Evolutionary conservation across 1,139 yeast genomes (phyloP).

Genomic region (Yamadazyma trypodendri): DNA sequence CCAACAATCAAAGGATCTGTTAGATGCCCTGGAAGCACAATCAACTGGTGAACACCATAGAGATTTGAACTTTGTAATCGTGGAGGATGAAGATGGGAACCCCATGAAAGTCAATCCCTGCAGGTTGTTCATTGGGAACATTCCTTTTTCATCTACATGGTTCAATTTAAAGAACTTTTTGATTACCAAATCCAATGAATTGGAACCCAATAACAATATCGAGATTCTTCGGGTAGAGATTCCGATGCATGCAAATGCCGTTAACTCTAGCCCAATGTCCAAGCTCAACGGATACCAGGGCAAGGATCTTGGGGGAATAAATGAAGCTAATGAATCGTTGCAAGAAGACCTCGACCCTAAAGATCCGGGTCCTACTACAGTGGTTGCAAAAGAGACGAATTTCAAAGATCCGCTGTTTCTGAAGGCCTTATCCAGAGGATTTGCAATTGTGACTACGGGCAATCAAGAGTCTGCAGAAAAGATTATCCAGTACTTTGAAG

Average conservation of each 20-base stretch:
- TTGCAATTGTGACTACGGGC: slow-evolving; percentile 62
- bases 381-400: not conserved
- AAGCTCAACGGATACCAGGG: slow-evolving; percentile 4
- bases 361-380: not conserved
- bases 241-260: slow-evolving; percentile 37
- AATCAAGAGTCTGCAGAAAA: slow-evolving; percentile 48
- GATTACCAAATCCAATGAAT: slow-evolving; percentile 31
- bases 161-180: slow-evolving; percentile 50
- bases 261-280: slow-evolving; percentile 2
- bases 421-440: slow-evolving; percentile 46
- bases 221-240: slow-evolving; percentile 54
- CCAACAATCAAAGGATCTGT: slow-evolving; percentile 2
- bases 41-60: not conserved
- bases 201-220: slow-evolving; percentile 27
- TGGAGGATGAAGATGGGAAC: slow-evolving; percentile 30
- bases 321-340: slow-evolving; percentile 1
- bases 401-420: not conserved
- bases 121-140: slow-evolving; percentile 52
- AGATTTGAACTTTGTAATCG: slow-evolving; percentile 3
- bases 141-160: slow-evolving; percentile 61
- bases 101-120: slow-evolving; percentile 36
- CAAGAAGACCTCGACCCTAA: not conserved
- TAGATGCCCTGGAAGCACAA: not conserved
- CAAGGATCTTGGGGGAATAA: slow-evolving; percentile 3
- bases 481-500: slow-evolving; percentile 51